These are phyloP conservation scores for Leptosphaerulina australis DNA, from an alignment of 2,329 filamentous ascomycete genomes.

Conservation along the genomic window DNA sequence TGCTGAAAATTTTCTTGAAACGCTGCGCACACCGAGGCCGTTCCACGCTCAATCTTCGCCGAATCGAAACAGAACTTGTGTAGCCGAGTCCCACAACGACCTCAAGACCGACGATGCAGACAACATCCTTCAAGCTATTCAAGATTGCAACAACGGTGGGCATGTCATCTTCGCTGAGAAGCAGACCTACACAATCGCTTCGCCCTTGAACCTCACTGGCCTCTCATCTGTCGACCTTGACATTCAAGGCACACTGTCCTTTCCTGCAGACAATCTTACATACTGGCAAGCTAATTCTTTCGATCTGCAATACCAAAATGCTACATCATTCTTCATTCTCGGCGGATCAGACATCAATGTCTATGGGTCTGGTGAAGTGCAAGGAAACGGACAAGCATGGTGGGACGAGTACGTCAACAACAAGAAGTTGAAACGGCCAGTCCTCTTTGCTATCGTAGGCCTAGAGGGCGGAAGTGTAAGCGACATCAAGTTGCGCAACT, in stretches of 20 bases:
- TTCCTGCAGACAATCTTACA: constrained; percentile 10
- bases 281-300: constrained; percentile 21
- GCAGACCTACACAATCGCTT: constrained; percentile 18
- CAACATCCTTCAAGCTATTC: constrained; percentile 15
- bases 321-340: constrained; percentile 66
- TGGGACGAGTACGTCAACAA: constrained; percentile 16
- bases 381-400: constrained; percentile 65
- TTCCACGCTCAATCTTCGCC: constrained; percentile 18
- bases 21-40: constrained; percentile 20
- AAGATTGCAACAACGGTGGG: constrained; percentile 20
- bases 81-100: constrained; percentile 20
- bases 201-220: constrained; percentile 18
- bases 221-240: constrained; percentile 19
- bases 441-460: constrained; percentile 12
- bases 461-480: constrained; percentile 14
- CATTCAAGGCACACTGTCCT: constrained; percentile 19
- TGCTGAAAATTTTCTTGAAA: constrained; percentile 20
- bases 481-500: constrained; percentile 11
- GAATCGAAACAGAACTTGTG: constrained; percentile 21
- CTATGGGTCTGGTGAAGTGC: constrained; percentile 59
- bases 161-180: constrained; percentile 20
- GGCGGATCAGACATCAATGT: constrained; percentile 67
- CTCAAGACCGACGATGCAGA: constrained; percentile 14
- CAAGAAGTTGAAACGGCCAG: constrained; percentile 16
- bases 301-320: constrained; percentile 60